Conservation (phyloP, 768 basidiomycete species). For the Rubroboletus satanas region DNA sequence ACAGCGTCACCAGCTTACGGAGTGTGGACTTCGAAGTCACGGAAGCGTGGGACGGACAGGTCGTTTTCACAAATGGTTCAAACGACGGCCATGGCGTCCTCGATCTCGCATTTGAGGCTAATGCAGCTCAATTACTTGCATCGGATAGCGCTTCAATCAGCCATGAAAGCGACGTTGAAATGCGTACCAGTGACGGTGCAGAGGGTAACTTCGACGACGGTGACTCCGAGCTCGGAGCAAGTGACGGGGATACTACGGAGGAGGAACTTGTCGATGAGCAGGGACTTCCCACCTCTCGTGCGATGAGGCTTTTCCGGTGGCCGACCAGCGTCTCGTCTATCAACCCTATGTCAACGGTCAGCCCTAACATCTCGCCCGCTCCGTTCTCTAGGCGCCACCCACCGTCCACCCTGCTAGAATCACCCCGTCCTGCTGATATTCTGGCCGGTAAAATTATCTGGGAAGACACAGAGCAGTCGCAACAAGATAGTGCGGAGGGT, state of each 20-base stretch:
- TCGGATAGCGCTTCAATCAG: slow-evolving; percentile 47
- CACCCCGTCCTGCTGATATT: slow-evolving; percentile 65
- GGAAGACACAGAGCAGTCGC: slow-evolving; percentile 41
- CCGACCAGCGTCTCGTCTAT: slow-evolving; percentile 62
- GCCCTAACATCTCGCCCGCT: slow-evolving; percentile 48
- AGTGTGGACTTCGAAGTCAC: slow-evolving; percentile 53
- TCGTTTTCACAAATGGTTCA: slow-evolving; percentile 66
- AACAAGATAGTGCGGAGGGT: slow-evolving; percentile 34
- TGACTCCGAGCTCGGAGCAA: slow-evolving; percentile 48
- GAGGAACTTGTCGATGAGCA: slow-evolving; percentile 78
- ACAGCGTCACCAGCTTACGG: slow-evolving; percentile 35
- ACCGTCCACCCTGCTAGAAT: slow-evolving; percentile 29
- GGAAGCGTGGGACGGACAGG: slow-evolving; percentile 72
- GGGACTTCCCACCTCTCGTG: slow-evolving; percentile 69
- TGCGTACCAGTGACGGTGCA: slow-evolving; percentile 36
- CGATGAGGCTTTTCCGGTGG: slow-evolving; percentile 67
- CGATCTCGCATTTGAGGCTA: slow-evolving; percentile 70
- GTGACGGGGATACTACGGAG: slow-evolving; percentile 76
- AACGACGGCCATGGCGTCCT: slow-evolving; percentile 48
- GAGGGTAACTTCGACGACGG: slow-evolving; percentile 38
- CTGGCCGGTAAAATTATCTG: slow-evolving; percentile 58
- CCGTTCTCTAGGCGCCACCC: slow-evolving; percentile 33
- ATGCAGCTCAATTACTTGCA: slow-evolving; percentile 47
- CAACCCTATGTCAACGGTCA: slow-evolving; percentile 73
- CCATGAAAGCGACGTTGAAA: slow-evolving; percentile 50